Evolutionary conservation across 768 basidiomycete genomes (phyloP), one percentile per base, ranked within the genome.

Genomic region (Boletus sp.): DNA sequence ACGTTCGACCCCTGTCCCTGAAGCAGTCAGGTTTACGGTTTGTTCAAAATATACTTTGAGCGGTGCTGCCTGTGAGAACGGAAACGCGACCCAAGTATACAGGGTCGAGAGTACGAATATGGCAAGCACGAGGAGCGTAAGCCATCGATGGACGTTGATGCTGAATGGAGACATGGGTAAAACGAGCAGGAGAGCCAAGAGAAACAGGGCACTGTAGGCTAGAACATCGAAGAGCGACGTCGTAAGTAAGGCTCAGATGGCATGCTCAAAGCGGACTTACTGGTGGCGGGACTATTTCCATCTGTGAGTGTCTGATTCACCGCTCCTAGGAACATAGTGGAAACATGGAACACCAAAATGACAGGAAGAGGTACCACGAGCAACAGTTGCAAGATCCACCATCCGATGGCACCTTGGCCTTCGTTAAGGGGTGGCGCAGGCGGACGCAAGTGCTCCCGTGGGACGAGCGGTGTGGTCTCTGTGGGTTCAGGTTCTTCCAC

Each of bases 1-100:
- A 12, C 68, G 72, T n/a, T 70, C 65, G 7, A 64, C 59, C 32
- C 57, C 50, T 12, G 58, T 59, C n/a, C 66, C 61, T 3, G 65
- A 64, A 8, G 70, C 55, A 32, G 65, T 61, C 39, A 90, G 70
- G 47, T 79, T 73, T 7, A 90, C 73, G 2, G 66, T 75, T 66
- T 92, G 90, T 48, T 78, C 77, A 77, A 91, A 92, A 70, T 78
- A 89, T 1, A 90, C 71, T 60, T 89, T 90, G 64, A 91, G 72
- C 0, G 89, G 89, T 5, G 80, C 69, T 20, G 79, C 68, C 40
- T 76, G 71, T 15, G 81, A 80, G 75, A 92, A 92, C 0, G 90
- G 90, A 72, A 84, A 84, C 7, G 69, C 73, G 7, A 78, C 54
- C 67, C 78, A 75, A 50, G 72, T 67, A 62, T 78, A 84, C 12